Evolutionary conservation across 257 asterid species (phyloP).

Genomic region (Penstemon eatonii): DNA sequence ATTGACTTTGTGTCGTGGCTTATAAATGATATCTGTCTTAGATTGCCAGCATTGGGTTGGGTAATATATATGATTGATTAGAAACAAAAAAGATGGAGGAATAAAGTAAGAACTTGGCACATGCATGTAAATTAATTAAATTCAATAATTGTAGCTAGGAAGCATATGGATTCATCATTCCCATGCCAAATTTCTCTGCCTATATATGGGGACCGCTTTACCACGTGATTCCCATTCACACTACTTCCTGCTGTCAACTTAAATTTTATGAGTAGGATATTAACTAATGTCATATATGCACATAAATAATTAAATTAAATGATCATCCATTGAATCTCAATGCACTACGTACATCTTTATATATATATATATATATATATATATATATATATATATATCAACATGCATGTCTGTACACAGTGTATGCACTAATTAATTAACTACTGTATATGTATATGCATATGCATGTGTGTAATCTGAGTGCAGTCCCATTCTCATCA

Average conservation of each 20-base stretch:
- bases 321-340: constrained; percentile 20
- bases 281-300: too few relatives aligned
- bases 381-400: too few relatives aligned
- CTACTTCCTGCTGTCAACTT: not conserved
- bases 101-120: not conserved
- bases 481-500: not conserved
- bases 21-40: too few relatives aligned
- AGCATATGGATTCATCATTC: not conserved
- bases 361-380: too few relatives aligned
- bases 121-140: not conserved
- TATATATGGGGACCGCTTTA: not conserved
- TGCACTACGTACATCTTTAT: not conserved
- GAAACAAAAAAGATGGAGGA: too few relatives aligned
- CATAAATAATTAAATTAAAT: not conserved
- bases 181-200: not conserved
- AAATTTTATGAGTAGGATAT: not conserved
- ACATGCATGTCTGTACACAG: too few relatives aligned
- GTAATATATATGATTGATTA: too few relatives aligned
- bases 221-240: constrained; percentile 20
- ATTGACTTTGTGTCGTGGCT: too few relatives aligned
- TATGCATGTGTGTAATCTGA: not conserved
- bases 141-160: not conserved
- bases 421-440: too few relatives aligned
- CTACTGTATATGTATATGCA: not conserved
- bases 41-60: too few relatives aligned